Evolutionary conservation across 306 rosid genomes (phyloP).

Genomic region (Sechiopsis laciniata): DNA sequence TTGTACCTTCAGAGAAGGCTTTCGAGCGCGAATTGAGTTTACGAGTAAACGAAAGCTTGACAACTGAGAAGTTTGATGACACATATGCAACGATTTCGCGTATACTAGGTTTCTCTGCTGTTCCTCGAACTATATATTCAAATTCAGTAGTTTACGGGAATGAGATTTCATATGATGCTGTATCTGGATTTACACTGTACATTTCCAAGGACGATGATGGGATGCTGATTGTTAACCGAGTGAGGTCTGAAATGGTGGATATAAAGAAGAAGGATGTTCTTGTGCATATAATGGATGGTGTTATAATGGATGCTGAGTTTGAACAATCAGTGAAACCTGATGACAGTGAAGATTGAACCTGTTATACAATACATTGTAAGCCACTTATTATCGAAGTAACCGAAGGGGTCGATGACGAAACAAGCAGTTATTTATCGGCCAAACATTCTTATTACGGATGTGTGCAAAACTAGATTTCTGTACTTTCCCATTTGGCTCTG

Average conservation of each 20-base stretch:
- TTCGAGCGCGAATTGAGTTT: constrained; percentile 59
- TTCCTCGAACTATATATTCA: constrained; percentile 50
- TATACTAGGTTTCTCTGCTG: constrained; percentile 65
- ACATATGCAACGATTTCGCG: constrained; percentile 60
- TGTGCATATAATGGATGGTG: constrained; percentile 74
- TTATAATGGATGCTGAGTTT: constrained; percentile 77
- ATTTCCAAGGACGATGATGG: constrained; percentile 53
- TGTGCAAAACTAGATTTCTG: not conserved
- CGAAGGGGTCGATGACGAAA: not conserved
- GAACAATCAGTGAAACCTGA: constrained; percentile 50
- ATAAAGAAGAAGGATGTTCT: constrained; percentile 43
- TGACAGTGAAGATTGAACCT: constrained; percentile 26
- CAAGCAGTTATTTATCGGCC: not conserved
- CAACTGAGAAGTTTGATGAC: constrained; percentile 48
- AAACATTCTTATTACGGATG: not conserved
- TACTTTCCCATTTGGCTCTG: not conserved
- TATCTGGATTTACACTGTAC: constrained; percentile 65
- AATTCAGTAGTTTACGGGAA: constrained; percentile 34
- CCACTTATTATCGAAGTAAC: no score
- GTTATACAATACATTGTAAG: not conserved
- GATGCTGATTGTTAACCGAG: constrained; percentile 58
- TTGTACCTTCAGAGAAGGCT: constrained; percentile 72
- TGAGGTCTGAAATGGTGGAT: constrained; percentile 53
- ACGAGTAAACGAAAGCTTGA: constrained; percentile 33
- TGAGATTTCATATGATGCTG: constrained; percentile 50